Percentiles rank a stretch among this genome's conserved stretches.
These are phyloP conservation scores for Fonsecaea erecta DNA, from an alignment of 2,329 filamentous ascomycete genomes.

Conservation along the genomic window DNA sequence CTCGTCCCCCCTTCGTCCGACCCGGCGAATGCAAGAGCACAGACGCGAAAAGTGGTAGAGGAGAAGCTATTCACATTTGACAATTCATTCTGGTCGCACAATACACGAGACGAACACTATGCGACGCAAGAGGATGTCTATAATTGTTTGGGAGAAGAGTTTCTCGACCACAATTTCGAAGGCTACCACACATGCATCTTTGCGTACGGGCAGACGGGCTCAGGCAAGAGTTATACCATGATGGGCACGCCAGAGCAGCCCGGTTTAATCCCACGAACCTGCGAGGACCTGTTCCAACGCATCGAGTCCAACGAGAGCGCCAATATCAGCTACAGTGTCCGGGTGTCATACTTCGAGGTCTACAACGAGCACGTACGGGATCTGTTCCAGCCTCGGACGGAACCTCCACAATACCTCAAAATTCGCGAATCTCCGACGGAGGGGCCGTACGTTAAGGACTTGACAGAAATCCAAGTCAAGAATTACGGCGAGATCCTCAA, in stretches of 20 bases:
- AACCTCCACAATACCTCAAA: conserved; percentile 88
- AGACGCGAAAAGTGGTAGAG: conserved; percentile 75
- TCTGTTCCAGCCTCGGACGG: conserved; percentile 78
- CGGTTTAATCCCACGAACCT: conserved; percentile 91
- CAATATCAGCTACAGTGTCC: conserved; percentile 94
- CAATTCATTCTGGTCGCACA: conserved; percentile 97
- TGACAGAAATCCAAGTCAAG: conserved; percentile 90
- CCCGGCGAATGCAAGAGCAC: conserved; percentile 57
- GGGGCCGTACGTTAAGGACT: conserved; percentile 93
- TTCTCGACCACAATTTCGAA: conserved; percentile 98
- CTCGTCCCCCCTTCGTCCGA: conserved; percentile 66
- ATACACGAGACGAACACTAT: conserved; percentile 78
- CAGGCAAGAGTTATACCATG: conserved; percentile 97
- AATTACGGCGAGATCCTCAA: conserved; percentile 85
- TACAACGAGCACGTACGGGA: conserved; percentile 99
- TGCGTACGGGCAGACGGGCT: conserved; percentile 96
- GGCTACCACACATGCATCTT: conserved; percentile 99
- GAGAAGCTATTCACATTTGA: conserved; percentile 95
- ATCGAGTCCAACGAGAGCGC: conserved; percentile 84
- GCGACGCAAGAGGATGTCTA: conserved; percentile 93
- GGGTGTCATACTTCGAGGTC: conserved; percentile 98
- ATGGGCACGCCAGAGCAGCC: conserved; percentile 88
- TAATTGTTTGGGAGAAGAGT: conserved; percentile 90
- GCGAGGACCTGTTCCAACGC: conserved; percentile 91
- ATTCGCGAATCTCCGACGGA: conserved; percentile 95